Conservation (phyloP, 371 early-diverging fungal genomes). For the Mycotypha africana region DNA sequence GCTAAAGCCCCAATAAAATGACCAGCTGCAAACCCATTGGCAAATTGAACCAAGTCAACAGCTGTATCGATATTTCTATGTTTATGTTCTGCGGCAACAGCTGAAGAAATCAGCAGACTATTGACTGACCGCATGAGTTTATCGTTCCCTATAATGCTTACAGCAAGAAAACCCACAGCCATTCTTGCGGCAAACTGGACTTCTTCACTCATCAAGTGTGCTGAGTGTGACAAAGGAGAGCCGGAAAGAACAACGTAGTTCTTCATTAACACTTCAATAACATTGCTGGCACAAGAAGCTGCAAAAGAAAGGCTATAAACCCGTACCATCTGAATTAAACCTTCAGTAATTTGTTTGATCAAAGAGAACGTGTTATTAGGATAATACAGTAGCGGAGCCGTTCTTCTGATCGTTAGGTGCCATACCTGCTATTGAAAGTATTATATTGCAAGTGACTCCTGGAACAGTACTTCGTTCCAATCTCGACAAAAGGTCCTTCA, state of each 20-base stretch:
- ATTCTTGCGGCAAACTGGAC: constrained; percentile 54
- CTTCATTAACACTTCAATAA: constrained; percentile 21
- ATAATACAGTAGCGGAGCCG: no score
- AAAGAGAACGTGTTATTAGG: no score
- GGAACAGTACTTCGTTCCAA: constrained; percentile 51
- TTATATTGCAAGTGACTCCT: constrained; percentile 47
- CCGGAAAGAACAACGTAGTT: constrained; percentile 17
- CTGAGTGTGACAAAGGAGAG: constrained; percentile 19
- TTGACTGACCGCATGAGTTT: constrained; percentile 11
- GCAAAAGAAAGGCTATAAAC: constrained; percentile 25
- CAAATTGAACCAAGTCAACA: constrained; percentile 38
- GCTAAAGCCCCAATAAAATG: constrained; percentile 34
- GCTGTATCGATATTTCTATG: constrained; percentile 25
- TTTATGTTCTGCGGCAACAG: neutral
- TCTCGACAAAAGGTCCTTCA: constrained; percentile 39
- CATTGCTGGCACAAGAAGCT: constrained; percentile 17
- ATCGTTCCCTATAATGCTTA: neutral
- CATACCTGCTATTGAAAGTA: constrained; percentile 51
- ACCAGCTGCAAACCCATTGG: constrained; percentile 49
- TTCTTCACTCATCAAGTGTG: constrained; percentile 46
- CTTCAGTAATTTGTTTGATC: no score
- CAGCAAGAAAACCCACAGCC: constrained; percentile 42
- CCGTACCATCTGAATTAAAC: constrained; percentile 14
- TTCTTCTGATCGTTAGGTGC: no score
- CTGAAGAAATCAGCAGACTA: constrained; percentile 13